Conservation (phyloP, 768 basidiomycete species). For the Scleroderma citrinum region DNA sequence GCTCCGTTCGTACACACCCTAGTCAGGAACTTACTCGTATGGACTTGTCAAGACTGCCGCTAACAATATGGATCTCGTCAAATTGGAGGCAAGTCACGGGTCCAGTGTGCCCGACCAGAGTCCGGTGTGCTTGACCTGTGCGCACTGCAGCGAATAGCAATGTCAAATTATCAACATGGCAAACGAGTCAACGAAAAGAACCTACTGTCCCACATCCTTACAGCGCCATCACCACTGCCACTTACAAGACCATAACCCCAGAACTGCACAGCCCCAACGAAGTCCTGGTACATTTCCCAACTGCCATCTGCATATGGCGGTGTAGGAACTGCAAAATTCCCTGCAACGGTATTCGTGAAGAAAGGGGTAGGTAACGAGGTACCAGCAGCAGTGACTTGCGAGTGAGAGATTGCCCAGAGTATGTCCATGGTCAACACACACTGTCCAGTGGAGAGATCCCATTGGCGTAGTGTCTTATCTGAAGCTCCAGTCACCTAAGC, state of each 20-base stretch:
- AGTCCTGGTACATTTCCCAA: slow-evolving; percentile 95
- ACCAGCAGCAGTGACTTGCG: slow-evolving; percentile 43
- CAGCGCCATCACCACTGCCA: slow-evolving; percentile 94
- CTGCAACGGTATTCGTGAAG: slow-evolving; percentile 50
- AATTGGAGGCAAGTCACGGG: slow-evolving; percentile 95
- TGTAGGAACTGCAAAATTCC: slow-evolving; percentile 73
- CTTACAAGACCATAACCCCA: slow-evolving; percentile 98
- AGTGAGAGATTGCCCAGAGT: slow-evolving; percentile 97
- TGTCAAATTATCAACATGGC: not conserved
- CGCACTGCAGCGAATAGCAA: slow-evolving; percentile 59
- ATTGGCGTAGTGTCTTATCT: slow-evolving; percentile 97
- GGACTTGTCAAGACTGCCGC: slow-evolving; percentile 90
- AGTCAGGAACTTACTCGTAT: slow-evolving; percentile 56
- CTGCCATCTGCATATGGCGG: slow-evolving; percentile 87
- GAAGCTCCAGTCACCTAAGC: slow-evolving; percentile 93
- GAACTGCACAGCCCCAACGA: slow-evolving; percentile 95
- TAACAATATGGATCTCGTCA: slow-evolving; percentile 90
- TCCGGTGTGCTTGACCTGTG: slow-evolving; percentile 94
- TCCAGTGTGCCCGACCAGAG: slow-evolving; percentile 85
- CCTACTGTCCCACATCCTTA: slow-evolving; percentile 99
- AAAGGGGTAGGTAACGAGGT: slow-evolving; percentile 37
- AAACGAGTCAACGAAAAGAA: slow-evolving; percentile 14
- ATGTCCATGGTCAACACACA: slow-evolving; percentile 99
- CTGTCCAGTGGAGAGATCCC: slow-evolving; percentile 96
- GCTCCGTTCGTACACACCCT: not conserved